Evolutionary conservation across 306 rosid genomes (phyloP).

Genomic region (Fragaria nilgerrensis): DNA sequence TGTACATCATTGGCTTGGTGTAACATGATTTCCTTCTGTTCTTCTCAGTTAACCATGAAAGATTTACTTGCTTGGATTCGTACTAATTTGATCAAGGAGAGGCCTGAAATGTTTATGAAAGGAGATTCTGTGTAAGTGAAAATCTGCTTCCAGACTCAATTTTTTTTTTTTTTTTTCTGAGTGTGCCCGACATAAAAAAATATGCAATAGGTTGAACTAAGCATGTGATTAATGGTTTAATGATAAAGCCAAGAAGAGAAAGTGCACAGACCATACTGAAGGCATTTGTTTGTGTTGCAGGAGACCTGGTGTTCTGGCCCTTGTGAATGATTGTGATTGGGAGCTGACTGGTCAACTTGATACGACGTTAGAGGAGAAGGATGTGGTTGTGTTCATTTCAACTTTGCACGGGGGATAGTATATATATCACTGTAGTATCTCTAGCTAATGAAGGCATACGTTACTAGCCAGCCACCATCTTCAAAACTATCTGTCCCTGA

Average conservation of each 20-base stretch:
- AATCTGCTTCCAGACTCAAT: neutral
- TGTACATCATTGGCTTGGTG: slow-evolving; percentile 4
- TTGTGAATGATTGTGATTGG: slow-evolving; percentile 95
- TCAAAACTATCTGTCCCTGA: neutral
- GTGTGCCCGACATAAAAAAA: neutral
- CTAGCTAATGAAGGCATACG: slow-evolving; percentile 4
- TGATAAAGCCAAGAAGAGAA: neutral
- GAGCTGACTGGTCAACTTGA: slow-evolving; percentile 87
- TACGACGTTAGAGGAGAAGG: slow-evolving; percentile 79
- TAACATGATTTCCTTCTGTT: slow-evolving; percentile 12
- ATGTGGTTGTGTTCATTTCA: slow-evolving; percentile 86
- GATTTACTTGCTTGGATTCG: slow-evolving; percentile 85
- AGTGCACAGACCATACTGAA: neutral
- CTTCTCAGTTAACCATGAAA: slow-evolving; percentile 71
- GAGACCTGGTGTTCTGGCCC: slow-evolving; percentile 95
- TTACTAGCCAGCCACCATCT: neutral
- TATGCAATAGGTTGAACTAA: neutral
- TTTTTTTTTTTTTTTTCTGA: neutral
- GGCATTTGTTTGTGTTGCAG: slow-evolving; percentile 46
- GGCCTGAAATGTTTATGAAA: slow-evolving; percentile 99
- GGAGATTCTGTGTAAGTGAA: slow-evolving; percentile 85
- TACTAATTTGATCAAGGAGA: slow-evolving; percentile 81
- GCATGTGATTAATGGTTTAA: neutral
- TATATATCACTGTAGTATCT: slow-evolving; percentile 12
- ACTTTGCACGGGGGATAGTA: slow-evolving; percentile 87